phyloP scores from a whole-genome alignment of 1,139 yeast species.

The Lodderomyces beijingensis region DNA sequence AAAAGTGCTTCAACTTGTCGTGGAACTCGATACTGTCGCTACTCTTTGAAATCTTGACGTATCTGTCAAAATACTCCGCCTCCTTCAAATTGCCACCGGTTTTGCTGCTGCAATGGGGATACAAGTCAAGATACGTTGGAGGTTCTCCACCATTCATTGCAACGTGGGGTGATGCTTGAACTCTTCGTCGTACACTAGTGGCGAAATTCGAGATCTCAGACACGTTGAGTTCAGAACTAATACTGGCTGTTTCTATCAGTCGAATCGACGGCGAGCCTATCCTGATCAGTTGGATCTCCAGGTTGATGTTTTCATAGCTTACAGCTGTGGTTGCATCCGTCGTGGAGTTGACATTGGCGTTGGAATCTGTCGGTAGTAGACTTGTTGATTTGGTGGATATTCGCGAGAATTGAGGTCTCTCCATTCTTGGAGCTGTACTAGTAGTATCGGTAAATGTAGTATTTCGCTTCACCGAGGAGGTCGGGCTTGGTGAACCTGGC shows the following conservation, averaged over 20 bases:
- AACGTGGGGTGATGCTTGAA: no score
- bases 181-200: slow-evolving; percentile 1
- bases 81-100: slow-evolving; percentile 5
- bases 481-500: no score
- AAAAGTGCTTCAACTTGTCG: slow-evolving; percentile 59
- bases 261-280: slow-evolving; percentile 7
- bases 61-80: slow-evolving; percentile 15
- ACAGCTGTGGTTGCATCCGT: slow-evolving; percentile 6
- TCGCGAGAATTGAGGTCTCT: slow-evolving; percentile 4
- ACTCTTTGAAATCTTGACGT: slow-evolving; percentile 22
- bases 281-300: slow-evolving; percentile 9
- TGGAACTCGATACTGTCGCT: slow-evolving; percentile 30
- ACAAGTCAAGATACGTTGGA: slow-evolving; percentile 2
- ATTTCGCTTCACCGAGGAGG: no score
- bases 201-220: slow-evolving; percentile 5
- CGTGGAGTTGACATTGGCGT: slow-evolving; percentile 1
- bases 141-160: neutral
- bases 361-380: slow-evolving; percentile 3
- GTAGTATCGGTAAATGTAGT: no score
- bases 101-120: slow-evolving; percentile 5
- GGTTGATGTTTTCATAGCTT: slow-evolving; percentile 10
- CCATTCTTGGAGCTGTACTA: no score
- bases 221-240: slow-evolving; percentile 7
- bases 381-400: slow-evolving; percentile 6
- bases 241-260: slow-evolving; percentile 5